Percentiles rank a stretch among this genome's conserved stretches.
Evolutionary conservation across 164 flowering plant genomes (phyloP).

Genomic region (Stephania cephalantha): DNA sequence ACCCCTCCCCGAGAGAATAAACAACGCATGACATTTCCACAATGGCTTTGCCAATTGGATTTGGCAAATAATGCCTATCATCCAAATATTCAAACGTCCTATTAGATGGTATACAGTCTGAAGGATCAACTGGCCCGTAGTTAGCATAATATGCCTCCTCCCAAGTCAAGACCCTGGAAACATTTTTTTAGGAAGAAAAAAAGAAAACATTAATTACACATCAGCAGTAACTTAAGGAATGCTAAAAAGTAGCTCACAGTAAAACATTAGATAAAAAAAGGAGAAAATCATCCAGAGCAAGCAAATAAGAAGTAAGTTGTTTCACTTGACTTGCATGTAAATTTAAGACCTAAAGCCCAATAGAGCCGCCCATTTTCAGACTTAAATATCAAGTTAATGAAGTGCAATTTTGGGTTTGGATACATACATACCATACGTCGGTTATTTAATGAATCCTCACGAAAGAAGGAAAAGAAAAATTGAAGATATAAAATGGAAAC

Average conservation of each 20-base stretch:
- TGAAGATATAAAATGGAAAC: background rate
- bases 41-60: conserved; percentile 57
- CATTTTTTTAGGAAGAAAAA: background rate
- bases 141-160: conserved; percentile 64
- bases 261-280: background rate
- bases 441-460: background rate
- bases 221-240: background rate
- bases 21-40: conserved; percentile 72
- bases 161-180: conserved; percentile 68
- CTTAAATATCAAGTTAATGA: background rate
- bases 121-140: conserved; percentile 28
- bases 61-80: conserved; percentile 35
- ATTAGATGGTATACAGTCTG: conserved; percentile 20
- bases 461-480: background rate
- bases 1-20: conserved; percentile 84
- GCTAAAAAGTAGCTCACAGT: background rate
- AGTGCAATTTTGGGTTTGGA: background rate
- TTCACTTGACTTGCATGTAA: background rate
- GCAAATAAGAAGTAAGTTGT: background rate
- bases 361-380: background rate
- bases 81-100: conserved; percentile 22
- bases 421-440: background rate
- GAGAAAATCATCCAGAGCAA: background rate
- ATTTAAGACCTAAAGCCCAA: background rate
- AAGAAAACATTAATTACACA: background rate